These are phyloP conservation scores for Neurospora sp. DNA, from an alignment of 495 filamentous ascomycete species.

Conservation along the genomic window DNA sequence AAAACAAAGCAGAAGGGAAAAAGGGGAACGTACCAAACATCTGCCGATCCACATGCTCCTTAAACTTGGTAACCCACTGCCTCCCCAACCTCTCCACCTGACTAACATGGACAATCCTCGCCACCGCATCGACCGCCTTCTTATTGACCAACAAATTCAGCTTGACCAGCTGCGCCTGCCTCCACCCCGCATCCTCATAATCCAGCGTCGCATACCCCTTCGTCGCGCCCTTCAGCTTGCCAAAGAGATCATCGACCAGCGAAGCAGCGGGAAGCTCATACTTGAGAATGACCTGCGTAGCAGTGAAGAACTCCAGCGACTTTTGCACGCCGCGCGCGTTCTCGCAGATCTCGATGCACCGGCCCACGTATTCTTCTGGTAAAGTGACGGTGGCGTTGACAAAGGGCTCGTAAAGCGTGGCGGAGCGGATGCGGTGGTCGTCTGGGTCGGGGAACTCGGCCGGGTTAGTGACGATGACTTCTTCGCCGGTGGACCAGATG, in stretches of 20 bases:
- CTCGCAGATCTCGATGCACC: constrained; percentile 92
- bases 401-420: constrained; percentile 68
- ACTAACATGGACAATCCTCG: constrained; percentile 72
- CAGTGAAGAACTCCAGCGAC: constrained; percentile 79
- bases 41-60: constrained; percentile 89
- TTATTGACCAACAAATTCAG: constrained; percentile 92
- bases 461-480: constrained; percentile 69
- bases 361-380: constrained; percentile 87
- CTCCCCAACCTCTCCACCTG: constrained; percentile 68
- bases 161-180: constrained; percentile 70
- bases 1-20: not conserved
- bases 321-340: constrained; percentile 76
- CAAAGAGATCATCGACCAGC: constrained; percentile 94
- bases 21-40: constrained; percentile 49
- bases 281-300: constrained; percentile 91
- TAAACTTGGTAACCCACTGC: constrained; percentile 92
- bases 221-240: constrained; percentile 84
- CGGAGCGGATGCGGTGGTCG: constrained; percentile 40
- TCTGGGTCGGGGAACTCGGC: constrained; percentile 76
- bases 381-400: constrained; percentile 81
- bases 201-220: constrained; percentile 69
- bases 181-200: constrained; percentile 91
- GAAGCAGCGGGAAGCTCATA: constrained; percentile 82
- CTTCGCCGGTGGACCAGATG: constrained; percentile 59
- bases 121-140: constrained; percentile 83